Conservation (phyloP, 345 rosid genomes). For the Syzygium grande region DNA sequence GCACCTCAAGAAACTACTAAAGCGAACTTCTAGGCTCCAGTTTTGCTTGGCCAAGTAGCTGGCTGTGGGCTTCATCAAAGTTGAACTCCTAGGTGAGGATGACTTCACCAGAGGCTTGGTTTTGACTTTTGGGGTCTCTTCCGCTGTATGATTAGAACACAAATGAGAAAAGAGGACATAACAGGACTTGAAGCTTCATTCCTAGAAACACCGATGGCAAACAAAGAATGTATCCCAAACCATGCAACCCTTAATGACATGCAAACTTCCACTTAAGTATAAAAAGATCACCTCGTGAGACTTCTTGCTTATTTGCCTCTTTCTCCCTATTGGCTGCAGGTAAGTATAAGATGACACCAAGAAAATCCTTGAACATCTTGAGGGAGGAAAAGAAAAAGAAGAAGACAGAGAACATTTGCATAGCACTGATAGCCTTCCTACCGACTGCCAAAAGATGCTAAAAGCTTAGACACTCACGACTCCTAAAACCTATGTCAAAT, state of each 20-base stretch:
- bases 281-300: background rate
- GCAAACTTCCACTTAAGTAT: background rate
- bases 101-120: slow-evolving; percentile 9
- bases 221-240: background rate
- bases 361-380: background rate
- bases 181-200: background rate
- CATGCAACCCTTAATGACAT: background rate
- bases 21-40: slow-evolving; percentile 26
- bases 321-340: background rate
- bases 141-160: background rate
- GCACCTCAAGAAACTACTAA: slow-evolving; percentile 32
- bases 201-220: background rate
- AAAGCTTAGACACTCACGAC: background rate
- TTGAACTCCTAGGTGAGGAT: slow-evolving; percentile 29
- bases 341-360: background rate
- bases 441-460: background rate
- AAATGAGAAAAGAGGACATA: background rate
- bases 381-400: background rate
- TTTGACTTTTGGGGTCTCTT: background rate
- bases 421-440: background rate
- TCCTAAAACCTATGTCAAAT: background rate
- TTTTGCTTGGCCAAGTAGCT: slow-evolving; percentile 78
- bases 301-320: background rate
- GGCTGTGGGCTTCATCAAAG: slow-evolving; percentile 80
- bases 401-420: background rate